These are phyloP conservation scores for Nigrospora oryzae DNA, from an alignment of 2,329 filamentous ascomycete species.

Conservation along the genomic window DNA sequence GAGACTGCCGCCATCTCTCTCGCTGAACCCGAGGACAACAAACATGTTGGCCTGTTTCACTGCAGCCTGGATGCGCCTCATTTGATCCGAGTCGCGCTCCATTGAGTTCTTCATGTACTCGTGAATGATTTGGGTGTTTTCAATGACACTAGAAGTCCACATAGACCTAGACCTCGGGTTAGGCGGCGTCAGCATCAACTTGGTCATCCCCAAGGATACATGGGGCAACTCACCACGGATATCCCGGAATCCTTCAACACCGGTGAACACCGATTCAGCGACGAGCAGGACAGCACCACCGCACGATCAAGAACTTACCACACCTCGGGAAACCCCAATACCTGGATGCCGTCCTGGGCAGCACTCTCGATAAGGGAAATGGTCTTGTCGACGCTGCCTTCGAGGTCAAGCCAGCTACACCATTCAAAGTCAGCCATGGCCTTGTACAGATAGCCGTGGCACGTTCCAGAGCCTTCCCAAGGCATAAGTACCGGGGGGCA, in stretches of 20 bases:
- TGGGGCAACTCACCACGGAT: neutral
- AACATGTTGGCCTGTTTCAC: conserved; percentile 33
- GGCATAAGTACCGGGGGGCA: too few relatives aligned
- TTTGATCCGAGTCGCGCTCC: conserved; percentile 29
- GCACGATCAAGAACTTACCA: conserved; percentile 48
- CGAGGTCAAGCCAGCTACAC: conserved; percentile 45
- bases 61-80: conserved; percentile 30
- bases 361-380: conserved; percentile 53
- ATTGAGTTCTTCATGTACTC: conserved; percentile 25
- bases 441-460: too few relatives aligned
- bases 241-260: neutral
- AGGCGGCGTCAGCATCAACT: conserved; percentile 13
- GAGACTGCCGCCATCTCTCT: conserved; percentile 27
- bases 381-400: conserved; percentile 45
- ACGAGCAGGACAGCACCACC: conserved; percentile 16
- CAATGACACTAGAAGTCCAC: conserved; percentile 28
- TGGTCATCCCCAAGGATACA: neutral
- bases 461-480: too few relatives aligned
- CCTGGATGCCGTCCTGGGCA: conserved; percentile 39
- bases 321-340: conserved; percentile 44
- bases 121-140: conserved; percentile 29
- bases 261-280: neutral
- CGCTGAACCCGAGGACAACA: conserved; percentile 40
- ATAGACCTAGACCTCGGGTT: conserved; percentile 18
- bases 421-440: too few relatives aligned